phyloP scores from a whole-genome alignment of 495 filamentous ascomycete species.

The Friedmanniomyces simplex region DNA sequence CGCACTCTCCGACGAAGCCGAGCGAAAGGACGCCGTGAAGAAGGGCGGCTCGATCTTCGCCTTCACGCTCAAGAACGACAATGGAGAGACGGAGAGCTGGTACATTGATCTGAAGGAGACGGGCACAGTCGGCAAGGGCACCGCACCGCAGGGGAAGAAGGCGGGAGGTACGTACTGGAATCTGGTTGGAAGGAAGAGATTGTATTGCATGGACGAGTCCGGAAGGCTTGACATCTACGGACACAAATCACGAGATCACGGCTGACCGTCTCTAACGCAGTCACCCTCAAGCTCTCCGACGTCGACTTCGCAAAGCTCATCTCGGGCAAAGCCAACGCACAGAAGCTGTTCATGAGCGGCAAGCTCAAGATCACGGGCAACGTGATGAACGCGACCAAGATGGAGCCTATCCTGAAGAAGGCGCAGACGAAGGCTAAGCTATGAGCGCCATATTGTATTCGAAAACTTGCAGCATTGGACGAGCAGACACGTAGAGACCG shows the following conservation, averaged over 20 bases:
- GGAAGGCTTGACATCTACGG: too few species aligned
- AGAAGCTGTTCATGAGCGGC: constrained; percentile 90
- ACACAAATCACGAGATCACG: background rate
- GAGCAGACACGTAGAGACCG: background rate
- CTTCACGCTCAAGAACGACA: constrained; percentile 82
- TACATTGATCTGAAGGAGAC: constrained; percentile 90
- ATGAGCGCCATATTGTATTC: constrained; percentile 26
- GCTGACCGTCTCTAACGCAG: constrained; percentile 34
- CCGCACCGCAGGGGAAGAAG: constrained; percentile 54
- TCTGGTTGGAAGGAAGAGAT: background rate
- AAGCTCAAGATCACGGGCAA: constrained; percentile 98
- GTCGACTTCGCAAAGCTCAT: constrained; percentile 76
- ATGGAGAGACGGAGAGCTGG: constrained; percentile 72
- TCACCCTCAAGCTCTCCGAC: constrained; percentile 75
- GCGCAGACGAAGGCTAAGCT: constrained; percentile 79
- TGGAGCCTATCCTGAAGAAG: constrained; percentile 88
- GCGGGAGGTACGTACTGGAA: constrained; percentile 55
- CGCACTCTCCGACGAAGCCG: constrained; percentile 59
- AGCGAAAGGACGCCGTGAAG: constrained; percentile 79
- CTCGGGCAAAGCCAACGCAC: constrained; percentile 81
- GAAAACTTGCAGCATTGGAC: background rate
- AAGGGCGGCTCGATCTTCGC: constrained; percentile 70
- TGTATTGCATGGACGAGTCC: background rate
- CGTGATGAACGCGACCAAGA: constrained; percentile 98
- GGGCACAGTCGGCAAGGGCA: constrained; percentile 69